Conservation (phyloP, 306 rosid genomes). For the Vigna hirtella region DNA sequence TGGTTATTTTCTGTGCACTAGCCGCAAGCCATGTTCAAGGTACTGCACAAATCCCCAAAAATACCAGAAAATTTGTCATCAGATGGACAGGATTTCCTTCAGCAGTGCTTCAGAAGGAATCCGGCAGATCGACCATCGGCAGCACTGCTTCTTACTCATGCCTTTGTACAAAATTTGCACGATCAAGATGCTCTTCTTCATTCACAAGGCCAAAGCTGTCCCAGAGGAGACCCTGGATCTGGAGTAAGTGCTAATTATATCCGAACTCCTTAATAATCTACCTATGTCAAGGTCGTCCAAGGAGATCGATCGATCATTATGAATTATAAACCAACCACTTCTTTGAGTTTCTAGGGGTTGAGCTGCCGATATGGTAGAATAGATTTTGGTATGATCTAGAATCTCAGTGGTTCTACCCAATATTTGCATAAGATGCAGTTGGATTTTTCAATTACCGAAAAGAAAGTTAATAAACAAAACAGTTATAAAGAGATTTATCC, state of each 20-base stretch:
- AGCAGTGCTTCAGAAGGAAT: constrained; percentile 80
- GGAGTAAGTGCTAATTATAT: constrained; percentile 56
- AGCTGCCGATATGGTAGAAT: background rate
- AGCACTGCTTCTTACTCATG: constrained; percentile 68
- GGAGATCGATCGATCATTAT: constrained; percentile 26
- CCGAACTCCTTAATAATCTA: constrained; percentile 3
- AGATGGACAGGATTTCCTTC: constrained; percentile 85
- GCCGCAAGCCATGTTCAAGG: constrained; percentile 99
- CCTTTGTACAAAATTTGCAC: constrained; percentile 68
- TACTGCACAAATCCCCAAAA: constrained; percentile 72
- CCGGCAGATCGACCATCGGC: constrained; percentile 91
- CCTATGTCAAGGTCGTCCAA: constrained; percentile 35
- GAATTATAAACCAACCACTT: constrained; percentile 25
- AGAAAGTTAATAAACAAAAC: background rate
- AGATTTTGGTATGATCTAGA: background rate
- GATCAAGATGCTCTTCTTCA: constrained; percentile 54
- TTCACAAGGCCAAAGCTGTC: constrained; percentile 38
- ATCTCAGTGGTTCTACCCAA: background rate
- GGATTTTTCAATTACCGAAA: background rate
- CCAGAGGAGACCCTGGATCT: constrained; percentile 51
- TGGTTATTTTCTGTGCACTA: constrained; percentile 48
- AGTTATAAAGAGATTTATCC: background rate
- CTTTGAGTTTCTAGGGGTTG: constrained; percentile 11
- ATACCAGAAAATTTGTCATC: constrained; percentile 79
- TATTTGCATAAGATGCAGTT: background rate